These are phyloP conservation scores for Penicillium goetzii DNA, from an alignment of 495 filamentous ascomycete genomes.

Conservation along the genomic window DNA sequence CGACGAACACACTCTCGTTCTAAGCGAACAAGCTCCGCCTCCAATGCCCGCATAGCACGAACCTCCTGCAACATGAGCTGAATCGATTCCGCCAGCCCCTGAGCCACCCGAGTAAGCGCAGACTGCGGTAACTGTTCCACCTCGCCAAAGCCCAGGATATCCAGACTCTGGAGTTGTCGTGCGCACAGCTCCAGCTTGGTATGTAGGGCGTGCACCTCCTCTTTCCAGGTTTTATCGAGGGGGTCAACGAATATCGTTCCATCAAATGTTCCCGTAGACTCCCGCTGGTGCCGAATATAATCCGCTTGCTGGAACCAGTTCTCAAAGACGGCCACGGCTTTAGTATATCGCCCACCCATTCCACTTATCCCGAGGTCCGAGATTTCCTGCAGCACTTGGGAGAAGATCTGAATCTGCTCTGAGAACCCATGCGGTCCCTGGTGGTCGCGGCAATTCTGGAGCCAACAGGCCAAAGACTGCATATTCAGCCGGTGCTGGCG, in stretches of 20 bases:
- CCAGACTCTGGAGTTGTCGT: slow-evolving; percentile 42
- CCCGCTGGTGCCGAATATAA: slow-evolving; percentile 36
- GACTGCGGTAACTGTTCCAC: slow-evolving; percentile 37
- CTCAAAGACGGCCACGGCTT: slow-evolving; percentile 43
- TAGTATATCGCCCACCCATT: slow-evolving; percentile 39
- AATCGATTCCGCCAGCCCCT: slow-evolving; percentile 38
- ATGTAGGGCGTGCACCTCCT: slow-evolving; percentile 40
- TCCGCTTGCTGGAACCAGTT: slow-evolving; percentile 48
- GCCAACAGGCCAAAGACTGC: slow-evolving; percentile 46
- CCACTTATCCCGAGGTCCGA: slow-evolving; percentile 34
- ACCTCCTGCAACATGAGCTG: slow-evolving; percentile 50
- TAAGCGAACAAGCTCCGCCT: slow-evolving; percentile 42
- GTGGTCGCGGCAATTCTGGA: slow-evolving; percentile 37
- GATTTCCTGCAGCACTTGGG: slow-evolving; percentile 48
- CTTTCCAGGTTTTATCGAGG: slow-evolving; percentile 48
- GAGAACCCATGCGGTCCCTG: slow-evolving; percentile 37
- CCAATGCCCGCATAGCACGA: slow-evolving; percentile 45
- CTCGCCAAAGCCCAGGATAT: slow-evolving; percentile 43
- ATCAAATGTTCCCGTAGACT: slow-evolving; percentile 13
- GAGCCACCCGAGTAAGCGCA: slow-evolving; percentile 38
- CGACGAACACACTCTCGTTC: slow-evolving; percentile 45
- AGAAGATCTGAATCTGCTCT: slow-evolving; percentile 49
- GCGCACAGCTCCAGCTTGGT: slow-evolving; percentile 46
- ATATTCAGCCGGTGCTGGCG: slow-evolving; percentile 47
- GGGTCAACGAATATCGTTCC: slow-evolving; percentile 45